phyloP scores from a whole-genome alignment of 345 rosid species.

The Brassica napus region Da-Ae NC_063440.1:23463001-23463500 shows the following conservation, averaged over 20 bases:
- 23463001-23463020: neutral
- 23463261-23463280: slow-evolving; percentile 13
- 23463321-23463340: slow-evolving; percentile 1
- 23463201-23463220: slow-evolving; percentile 11
- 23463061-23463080: neutral
- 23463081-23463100: neutral
- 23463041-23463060: neutral
- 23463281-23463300: slow-evolving; percentile 34
- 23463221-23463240: slow-evolving; percentile 3
- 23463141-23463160: slow-evolving; percentile 2
- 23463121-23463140: neutral
- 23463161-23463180: neutral
- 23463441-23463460: neutral
- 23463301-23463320: slow-evolving; percentile 13
- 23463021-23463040: neutral
- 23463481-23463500: neutral
- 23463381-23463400: neutral
- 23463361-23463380: neutral
- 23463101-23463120: neutral
- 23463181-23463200: slow-evolving; percentile 11
- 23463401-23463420: slow-evolving; percentile 6
- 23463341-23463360: neutral
- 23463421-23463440: neutral
- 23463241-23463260: neutral
- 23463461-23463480: neutral